These are phyloP conservation scores for Pythium volutum DNA, from an alignment of 352 stramenopile species.

Conservation along the genomic window DNA sequence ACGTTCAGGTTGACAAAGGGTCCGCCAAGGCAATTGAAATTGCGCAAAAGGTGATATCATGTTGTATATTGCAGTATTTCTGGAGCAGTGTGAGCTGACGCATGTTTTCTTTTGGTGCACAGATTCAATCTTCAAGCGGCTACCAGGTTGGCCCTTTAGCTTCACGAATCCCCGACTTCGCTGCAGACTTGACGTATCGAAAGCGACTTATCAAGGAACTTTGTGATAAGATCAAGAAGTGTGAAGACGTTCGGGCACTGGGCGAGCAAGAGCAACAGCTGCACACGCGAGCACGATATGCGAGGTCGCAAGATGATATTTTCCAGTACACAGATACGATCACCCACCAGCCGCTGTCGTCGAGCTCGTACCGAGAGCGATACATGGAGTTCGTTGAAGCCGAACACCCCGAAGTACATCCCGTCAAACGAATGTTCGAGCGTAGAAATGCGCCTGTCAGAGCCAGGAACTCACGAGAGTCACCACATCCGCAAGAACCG, in stretches of 20 bases:
- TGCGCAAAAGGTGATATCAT: constrained; percentile 24
- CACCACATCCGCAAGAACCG: neutral
- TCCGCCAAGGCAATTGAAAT: constrained; percentile 44
- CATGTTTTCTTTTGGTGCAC: neutral
- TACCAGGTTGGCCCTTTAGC: constrained; percentile 47
- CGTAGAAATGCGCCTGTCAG: neutral
- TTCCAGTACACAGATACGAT: constrained; percentile 53
- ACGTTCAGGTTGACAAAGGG: constrained; percentile 34
- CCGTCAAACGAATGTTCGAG: constrained; percentile 34
- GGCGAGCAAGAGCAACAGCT: constrained; percentile 39
- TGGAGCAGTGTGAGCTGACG: neutral
- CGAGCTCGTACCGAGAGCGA: constrained; percentile 38
- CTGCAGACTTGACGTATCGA: constrained; percentile 36
- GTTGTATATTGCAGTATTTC: neutral
- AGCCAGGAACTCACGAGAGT: neutral
- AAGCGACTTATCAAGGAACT: constrained; percentile 42
- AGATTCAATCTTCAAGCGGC: constrained; percentile 38
- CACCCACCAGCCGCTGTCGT: constrained; percentile 34
- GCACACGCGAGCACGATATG: constrained; percentile 33
- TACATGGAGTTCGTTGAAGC: constrained; percentile 45
- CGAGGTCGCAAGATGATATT: constrained; percentile 33
- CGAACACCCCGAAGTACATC: constrained; percentile 25
- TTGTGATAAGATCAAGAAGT: constrained; percentile 36
- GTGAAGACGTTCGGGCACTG: constrained; percentile 50
- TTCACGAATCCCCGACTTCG: constrained; percentile 34